A percentile compares a stretch with the other conserved stretches of the same genome.
These are phyloP conservation scores for Exidia glandulosa DNA, from an alignment of 768 basidiomycete species.

Conservation along the genomic window DNA sequence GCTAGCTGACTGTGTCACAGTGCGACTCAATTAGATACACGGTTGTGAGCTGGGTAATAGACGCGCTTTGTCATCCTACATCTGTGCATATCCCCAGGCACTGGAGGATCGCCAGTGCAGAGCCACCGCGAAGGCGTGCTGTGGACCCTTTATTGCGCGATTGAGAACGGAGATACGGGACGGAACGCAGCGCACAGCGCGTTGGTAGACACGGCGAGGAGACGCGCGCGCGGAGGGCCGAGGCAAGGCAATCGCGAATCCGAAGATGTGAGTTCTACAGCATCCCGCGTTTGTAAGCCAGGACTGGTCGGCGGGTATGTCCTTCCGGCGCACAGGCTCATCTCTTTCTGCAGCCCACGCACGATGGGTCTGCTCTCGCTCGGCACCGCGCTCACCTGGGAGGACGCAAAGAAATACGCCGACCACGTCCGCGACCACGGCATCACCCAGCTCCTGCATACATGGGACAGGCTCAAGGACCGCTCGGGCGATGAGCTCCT, in stretches of 20 bases:
- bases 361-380: conserved; percentile 86
- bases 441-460: conserved; percentile 88
- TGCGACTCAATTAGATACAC: too few relatives aligned
- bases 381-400: conserved; percentile 89
- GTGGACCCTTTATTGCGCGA: neutral
- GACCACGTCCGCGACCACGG: conserved; percentile 88
- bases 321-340: neutral
- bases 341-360: neutral
- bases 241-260: too few relatives aligned
- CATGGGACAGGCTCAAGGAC: conserved; percentile 88
- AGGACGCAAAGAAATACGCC: conserved; percentile 75
- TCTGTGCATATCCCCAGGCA: too few relatives aligned
- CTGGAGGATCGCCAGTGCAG: neutral
- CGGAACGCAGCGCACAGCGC: too few relatives aligned
- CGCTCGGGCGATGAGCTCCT: conserved; percentile 82
- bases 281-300: neutral
- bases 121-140: neutral
- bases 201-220: too few relatives aligned
- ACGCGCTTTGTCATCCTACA: too few relatives aligned
- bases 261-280: too few relatives aligned
- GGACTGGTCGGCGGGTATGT: too few relatives aligned
- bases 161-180: neutral
- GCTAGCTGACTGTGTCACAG: too few relatives aligned
- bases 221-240: too few relatives aligned
- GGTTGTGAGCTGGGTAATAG: too few relatives aligned